phyloP scores from a whole-genome alignment of 2,329 filamentous ascomycete species.

The Paracoccidioides lutzii region DNA sequence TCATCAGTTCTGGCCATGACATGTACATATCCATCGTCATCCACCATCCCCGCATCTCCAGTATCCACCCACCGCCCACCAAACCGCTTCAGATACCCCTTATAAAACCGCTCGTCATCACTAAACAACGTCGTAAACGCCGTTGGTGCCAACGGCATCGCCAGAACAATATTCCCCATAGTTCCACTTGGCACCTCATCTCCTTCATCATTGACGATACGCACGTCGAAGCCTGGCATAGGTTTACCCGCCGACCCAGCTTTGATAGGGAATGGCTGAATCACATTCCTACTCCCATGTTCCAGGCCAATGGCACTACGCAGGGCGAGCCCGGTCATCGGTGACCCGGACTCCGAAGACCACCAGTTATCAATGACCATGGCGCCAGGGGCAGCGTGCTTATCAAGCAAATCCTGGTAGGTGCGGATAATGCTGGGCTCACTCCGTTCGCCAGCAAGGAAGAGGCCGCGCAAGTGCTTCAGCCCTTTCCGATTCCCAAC shows the following conservation, averaged over 20 bases:
- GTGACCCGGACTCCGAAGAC: conserved; percentile 58
- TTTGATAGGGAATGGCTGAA: conserved; percentile 49
- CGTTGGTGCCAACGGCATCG: conserved; percentile 68
- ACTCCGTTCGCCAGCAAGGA: conserved; percentile 78
- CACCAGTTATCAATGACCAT: conserved; percentile 61
- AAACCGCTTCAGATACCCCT: conserved; percentile 73
- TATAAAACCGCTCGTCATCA: conserved; percentile 76
- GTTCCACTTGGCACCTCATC: conserved; percentile 54
- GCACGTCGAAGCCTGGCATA: conserved; percentile 83
- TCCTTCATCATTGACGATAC: conserved; percentile 69
- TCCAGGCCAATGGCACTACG: conserved; percentile 49
- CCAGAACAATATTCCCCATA: conserved; percentile 89
- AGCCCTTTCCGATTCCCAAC: conserved; percentile 58
- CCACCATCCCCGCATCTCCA: conserved; percentile 78
- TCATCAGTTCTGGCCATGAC: conserved; percentile 61
- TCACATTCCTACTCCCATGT: conserved; percentile 28
- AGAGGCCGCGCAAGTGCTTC: conserved; percentile 58
- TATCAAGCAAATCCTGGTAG: conserved; percentile 60
- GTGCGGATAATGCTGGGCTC: conserved; percentile 73
- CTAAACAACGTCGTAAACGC: conserved; percentile 77
- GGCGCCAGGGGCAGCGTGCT: conserved; percentile 52
- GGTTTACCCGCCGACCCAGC: conserved; percentile 82
- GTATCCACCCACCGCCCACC: conserved; percentile 76
- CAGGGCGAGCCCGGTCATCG: conserved; percentile 53
- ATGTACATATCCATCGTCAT: conserved; percentile 54